phyloP scores from a whole-genome alignment of 2,329 filamentous ascomycete species.

The Aureobasidium namibiae region DNA sequence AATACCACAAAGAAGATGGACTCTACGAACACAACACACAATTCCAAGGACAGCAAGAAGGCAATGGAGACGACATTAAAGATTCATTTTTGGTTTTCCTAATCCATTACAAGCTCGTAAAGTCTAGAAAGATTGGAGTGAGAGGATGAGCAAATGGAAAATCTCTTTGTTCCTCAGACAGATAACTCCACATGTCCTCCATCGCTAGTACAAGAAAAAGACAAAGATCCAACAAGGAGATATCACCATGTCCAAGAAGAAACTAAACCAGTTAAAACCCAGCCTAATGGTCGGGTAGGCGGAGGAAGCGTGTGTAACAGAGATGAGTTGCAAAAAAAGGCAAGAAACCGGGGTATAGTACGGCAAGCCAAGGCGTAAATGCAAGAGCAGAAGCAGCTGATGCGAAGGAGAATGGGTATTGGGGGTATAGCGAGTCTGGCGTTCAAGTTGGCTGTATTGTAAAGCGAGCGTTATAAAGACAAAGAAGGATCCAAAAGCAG shows the following conservation, averaged over 20 bases:
- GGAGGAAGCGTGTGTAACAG: background rate
- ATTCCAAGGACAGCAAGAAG: too few relatives aligned
- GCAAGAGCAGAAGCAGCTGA: slow-evolving; percentile 2
- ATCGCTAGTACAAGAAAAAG: background rate
- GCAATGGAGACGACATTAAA: too few relatives aligned
- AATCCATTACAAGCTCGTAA: too few relatives aligned
- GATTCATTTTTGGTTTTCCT: too few relatives aligned
- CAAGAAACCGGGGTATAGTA: background rate
- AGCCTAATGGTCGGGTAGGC: background rate
- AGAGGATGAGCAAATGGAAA: too few relatives aligned
- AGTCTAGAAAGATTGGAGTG: too few relatives aligned
- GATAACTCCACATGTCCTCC: background rate
- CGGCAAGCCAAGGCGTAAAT: slow-evolving; percentile 1
- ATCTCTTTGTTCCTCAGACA: too few relatives aligned
- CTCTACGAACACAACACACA: too few relatives aligned
- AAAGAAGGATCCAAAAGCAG: background rate
- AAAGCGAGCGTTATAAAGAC: background rate
- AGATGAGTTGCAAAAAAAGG: background rate
- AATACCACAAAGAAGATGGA: too few relatives aligned
- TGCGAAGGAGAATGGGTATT: background rate
- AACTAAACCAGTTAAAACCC: background rate
- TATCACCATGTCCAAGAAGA: background rate
- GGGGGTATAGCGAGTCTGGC: slow-evolving; percentile 7
- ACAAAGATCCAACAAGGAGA: background rate
- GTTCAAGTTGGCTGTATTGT: slow-evolving; percentile 1